A percentile compares a stretch with the other conserved stretches of the same genome.
These are phyloP conservation scores for Monosporascus sp. DNA, from an alignment of 2,329 filamentous ascomycete genomes.

Conservation along the genomic window DNA sequence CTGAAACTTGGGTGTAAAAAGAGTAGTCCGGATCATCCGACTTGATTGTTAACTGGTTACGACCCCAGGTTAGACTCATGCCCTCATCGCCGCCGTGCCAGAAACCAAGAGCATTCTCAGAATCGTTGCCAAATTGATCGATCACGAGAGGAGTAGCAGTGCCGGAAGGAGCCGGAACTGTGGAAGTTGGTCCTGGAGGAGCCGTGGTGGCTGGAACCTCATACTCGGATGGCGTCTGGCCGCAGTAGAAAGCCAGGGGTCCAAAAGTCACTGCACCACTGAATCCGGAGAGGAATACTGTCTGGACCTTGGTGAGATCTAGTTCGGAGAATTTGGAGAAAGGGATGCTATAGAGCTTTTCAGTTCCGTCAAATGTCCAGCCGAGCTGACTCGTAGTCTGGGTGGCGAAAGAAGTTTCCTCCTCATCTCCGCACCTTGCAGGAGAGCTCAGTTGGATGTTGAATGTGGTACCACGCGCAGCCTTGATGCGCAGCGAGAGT, in stretches of 20 bases:
- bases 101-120: slow-evolving; percentile 55
- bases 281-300: slow-evolving; percentile 45
- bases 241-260: slow-evolving; percentile 56
- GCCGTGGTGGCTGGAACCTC: slow-evolving; percentile 36
- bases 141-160: slow-evolving; percentile 49
- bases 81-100: slow-evolving; percentile 64
- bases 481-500: slow-evolving; percentile 51
- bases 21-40: slow-evolving; percentile 57
- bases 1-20: slow-evolving; percentile 55
- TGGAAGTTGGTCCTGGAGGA: slow-evolving; percentile 38
- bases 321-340: slow-evolving; percentile 47
- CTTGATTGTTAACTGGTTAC: slow-evolving; percentile 48
- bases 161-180: slow-evolving; percentile 44
- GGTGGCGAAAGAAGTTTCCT: slow-evolving; percentile 29
- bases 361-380: slow-evolving; percentile 56
- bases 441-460: slow-evolving; percentile 47
- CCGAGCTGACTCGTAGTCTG: slow-evolving; percentile 45
- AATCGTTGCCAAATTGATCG: slow-evolving; percentile 51
- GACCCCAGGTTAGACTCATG: slow-evolving; percentile 47
- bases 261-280: slow-evolving; percentile 46
- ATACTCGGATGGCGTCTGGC: slow-evolving; percentile 44
- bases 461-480: slow-evolving; percentile 45
- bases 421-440: slow-evolving; percentile 36
- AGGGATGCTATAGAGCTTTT: slow-evolving; percentile 55
- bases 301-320: slow-evolving; percentile 47